Evolutionary conservation across 2,329 filamentous ascomycete species (phyloP), one percentile per base, ranked within the genome.

Genomic region (Penicillium olsonii): DNA sequence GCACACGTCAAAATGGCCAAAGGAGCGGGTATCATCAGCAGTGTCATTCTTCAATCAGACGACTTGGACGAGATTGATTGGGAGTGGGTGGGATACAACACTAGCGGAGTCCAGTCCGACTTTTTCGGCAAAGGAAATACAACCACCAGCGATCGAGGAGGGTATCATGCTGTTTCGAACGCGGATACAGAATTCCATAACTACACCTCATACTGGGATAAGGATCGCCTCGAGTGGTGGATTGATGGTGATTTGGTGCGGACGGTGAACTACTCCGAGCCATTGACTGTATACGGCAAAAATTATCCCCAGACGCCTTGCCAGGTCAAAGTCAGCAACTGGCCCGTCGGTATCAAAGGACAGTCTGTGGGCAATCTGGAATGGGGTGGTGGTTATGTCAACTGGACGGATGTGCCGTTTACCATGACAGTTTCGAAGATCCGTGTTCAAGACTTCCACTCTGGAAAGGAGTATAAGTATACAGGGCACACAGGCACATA

Each of bases 71-170:
- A 95, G 72, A 84, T 95, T 33, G 91, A 95, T 66, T 92, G 88
- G 69, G 69, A 72, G 40, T 70, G 68, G 68, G 59, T 71, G 19
- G 71, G 71, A 20, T 67, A 65, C 40, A 68, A 72, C 51, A 65
- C 62, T 14, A 61, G 52, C 29, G 48, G 56, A 26, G 70, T 73
- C 14, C 92, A 97, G 72, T 88, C 87, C 60, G 96, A 97, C 74
- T 97, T 95, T 76, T 99, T 96, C 63, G 90, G 91, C 71, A 96
- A 97, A 74, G 92, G 92, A 45, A 80, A 88, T 59, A 89, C 87
- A 0, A 63, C 65, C 0, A 80, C 83, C 3, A 95, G 92, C 75
- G 88, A 92, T 71, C 87, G 92, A 48, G 92, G 89, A 54, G 85
- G 87, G 47, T 88, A 90, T 68, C 89, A 95, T 71, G 74, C 83